Evolutionary conservation across 2,329 filamentous ascomycete genomes (phyloP), one percentile per base, ranked within the genome.

Genomic region (Ampelomyces quisqualis): DNA sequence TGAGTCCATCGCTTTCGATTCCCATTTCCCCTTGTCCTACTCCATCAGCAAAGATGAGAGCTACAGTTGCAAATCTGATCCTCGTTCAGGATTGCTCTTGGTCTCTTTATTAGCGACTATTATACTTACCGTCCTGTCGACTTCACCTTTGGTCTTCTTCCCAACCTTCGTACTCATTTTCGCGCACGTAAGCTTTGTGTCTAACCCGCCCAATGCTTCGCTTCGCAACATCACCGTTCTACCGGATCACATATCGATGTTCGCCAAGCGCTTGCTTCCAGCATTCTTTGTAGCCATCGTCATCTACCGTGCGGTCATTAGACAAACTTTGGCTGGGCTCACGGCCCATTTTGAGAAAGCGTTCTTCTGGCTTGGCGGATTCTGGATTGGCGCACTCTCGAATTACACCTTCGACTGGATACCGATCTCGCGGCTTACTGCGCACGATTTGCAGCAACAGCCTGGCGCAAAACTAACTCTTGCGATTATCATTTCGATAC

Each of bases 381-480:
- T 86, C 62, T 97, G 93, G 85, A 82, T 96, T 30, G 91, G 90
- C 11, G 85, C 88, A 1, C 71, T 97, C 49, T 90, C 90, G 54
- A 97, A 97, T 66, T 93, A 96, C 68, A 96, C 93, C 0, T 88
- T 97, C 57, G 86, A 88, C 49, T 86, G 88, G 73, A 95, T 97
- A 45, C 93, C 93, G 0, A 93, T 98, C 53, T 82, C 88, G 64
- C 84, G 93, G 4, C 77, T 98, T 11, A 96, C 86, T 7, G 81
- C 84, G 0, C 89, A 93, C 62, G 93, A 98, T 60, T 79, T 98
- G 21, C 73, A 85, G 28, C 85, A 90, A 59, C 90, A 97, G 62
- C 91, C 93, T 0, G 91, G 91, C 4, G 93, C 91, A 0, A 85
- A 88, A 47, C 75, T 87, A 2, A 90, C 93, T 1, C 72, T 97